These are phyloP conservation scores for Arachis stenosperma DNA, from an alignment of 306 rosid species.

Conservation along the genomic window DNA sequence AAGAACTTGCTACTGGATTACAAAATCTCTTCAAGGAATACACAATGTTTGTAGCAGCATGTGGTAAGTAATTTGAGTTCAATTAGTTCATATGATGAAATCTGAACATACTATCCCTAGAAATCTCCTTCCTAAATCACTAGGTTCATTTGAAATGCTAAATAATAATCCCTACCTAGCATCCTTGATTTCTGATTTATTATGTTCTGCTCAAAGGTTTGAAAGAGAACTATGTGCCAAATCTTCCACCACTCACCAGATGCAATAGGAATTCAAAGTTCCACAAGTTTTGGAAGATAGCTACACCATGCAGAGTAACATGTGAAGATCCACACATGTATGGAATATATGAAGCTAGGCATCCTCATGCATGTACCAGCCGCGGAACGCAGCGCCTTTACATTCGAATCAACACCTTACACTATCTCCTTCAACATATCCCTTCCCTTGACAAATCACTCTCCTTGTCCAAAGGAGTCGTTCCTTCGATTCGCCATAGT, in stretches of 20 bases:
- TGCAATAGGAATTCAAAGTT: constrained; percentile 79
- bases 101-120: not conserved
- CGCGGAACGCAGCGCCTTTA: constrained; percentile 94
- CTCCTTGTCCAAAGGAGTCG: constrained; percentile 49
- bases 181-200: not conserved
- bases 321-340: constrained; percentile 57
- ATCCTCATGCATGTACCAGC: constrained; percentile 78
- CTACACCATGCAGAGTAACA: constrained; percentile 66
- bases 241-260: constrained; percentile 87
- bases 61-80: constrained; percentile 47
- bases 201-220: constrained; percentile 54
- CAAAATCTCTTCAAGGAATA: constrained; percentile 62
- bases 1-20: constrained; percentile 67
- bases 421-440: constrained; percentile 61
- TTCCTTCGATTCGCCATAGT: constrained; percentile 48
- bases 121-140: not conserved
- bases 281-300: constrained; percentile 73
- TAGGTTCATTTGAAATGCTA: not conserved
- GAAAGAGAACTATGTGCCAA: constrained; percentile 75
- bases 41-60: constrained; percentile 68
- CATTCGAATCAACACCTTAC: constrained; percentile 89
- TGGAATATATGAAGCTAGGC: constrained; percentile 53
- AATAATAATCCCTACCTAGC: no score
- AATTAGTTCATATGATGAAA: not conserved
- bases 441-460: constrained; percentile 69